Base-by-base conservation (phyloP, 257 asterid species). In the Phtheirospermum japonicum region DNA sequence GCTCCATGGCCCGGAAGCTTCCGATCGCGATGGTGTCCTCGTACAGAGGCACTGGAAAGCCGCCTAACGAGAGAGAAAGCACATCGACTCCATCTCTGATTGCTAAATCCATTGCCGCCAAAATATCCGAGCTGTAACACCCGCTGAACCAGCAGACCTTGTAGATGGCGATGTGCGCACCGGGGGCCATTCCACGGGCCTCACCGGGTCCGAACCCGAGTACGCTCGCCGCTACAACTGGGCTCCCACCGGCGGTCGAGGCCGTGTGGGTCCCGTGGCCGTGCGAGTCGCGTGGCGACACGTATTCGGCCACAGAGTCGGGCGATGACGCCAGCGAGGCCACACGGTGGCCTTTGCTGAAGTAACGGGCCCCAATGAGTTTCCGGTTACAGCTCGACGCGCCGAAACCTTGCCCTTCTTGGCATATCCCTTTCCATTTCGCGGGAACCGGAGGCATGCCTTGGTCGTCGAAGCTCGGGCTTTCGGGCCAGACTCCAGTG, bases 191-290 rank as follows among this genome's bases (percentile, higher is more conserved):
- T 39, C 98, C 96, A 50, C 80, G 78, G 26, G 98, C 98, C 76
- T 75, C 95, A 0, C 94, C 96, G 4, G 73, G 79, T 16, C 88
- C 96, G 17, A 74, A 63, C 1, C 98, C 87, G 0, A 85, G 76
- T 64, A 88, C 92, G 16, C 71, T 64, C 0, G 92, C 94, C 70
- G 56, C 36, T 4, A 68, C 59, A 23, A 91, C 96, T 0, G 83
- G 75, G 30, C 76, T 67, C 55, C 98, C 96, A 0, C 75, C 94
- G 0, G 95, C 96, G 1, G 92, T 88, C 43, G 95, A 85, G 6
- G 98, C 86, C 4, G 96, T 91, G 60, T 88, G 96, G 45, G 86
- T 85, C 9, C 96, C 98, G 43, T 91, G 98, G 6, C 96, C 96
- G 0, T 79, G 89, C 9, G 95, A 83, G 49, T 91, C 98, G 14